Percentiles rank a stretch among this genome's conserved stretches.
phyloP scores from a whole-genome alignment of 176 grass and related monocot genomes.

The Cocos nucifera region DNA sequence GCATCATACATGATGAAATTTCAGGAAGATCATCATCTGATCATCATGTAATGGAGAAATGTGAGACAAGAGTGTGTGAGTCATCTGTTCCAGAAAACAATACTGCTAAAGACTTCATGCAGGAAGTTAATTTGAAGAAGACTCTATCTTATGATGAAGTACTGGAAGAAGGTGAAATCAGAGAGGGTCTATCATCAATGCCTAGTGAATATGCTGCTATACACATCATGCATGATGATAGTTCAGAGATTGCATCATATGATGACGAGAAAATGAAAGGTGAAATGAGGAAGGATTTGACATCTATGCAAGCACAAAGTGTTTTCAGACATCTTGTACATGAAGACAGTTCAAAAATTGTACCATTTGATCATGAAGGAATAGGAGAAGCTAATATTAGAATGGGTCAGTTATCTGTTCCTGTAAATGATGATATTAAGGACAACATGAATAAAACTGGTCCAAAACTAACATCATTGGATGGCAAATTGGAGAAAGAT shows the following conservation, averaged over 20 bases:
- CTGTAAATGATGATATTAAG: slow-evolving; percentile 2
- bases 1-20: too few species aligned
- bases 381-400: slow-evolving; percentile 7
- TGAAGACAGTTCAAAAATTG: slow-evolving; percentile 10
- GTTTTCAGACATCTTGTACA: slow-evolving; percentile 3
- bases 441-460: neutral
- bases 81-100: slow-evolving; percentile 18
- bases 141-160: slow-evolving; percentile 14
- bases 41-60: too few species aligned
- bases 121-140: slow-evolving; percentile 11
- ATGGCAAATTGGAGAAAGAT: slow-evolving; percentile 22
- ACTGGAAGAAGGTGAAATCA: slow-evolving; percentile 24
- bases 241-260: slow-evolving; percentile 12
- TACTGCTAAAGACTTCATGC: slow-evolving; percentile 15
- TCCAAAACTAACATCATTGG: slow-evolving; percentile 3
- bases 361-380: slow-evolving; percentile 9
- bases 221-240: too few species aligned
- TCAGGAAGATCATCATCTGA: too few species aligned
- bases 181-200: slow-evolving; percentile 10
- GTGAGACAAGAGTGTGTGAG: neutral
- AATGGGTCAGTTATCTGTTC: slow-evolving; percentile 2
- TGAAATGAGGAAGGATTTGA: slow-evolving; percentile 26
- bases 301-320: slow-evolving; percentile 10
- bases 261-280: slow-evolving; percentile 26
- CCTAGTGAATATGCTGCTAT: too few species aligned